Conservation (phyloP, 371 early-diverging fungal genomes). For the Catenaria anguillulae region DNA sequence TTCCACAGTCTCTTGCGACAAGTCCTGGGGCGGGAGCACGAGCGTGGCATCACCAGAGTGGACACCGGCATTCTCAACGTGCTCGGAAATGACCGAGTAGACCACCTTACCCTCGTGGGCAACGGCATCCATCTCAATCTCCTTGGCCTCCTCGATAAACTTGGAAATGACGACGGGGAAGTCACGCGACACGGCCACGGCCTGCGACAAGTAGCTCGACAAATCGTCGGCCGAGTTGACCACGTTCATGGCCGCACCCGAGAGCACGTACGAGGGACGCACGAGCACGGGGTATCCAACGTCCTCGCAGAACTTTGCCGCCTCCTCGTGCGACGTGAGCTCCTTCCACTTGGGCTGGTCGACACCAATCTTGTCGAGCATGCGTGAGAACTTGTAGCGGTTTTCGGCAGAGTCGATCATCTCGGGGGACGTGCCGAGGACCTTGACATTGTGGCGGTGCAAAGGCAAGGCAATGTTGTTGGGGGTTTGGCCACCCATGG, state of each 20-base stretch:
- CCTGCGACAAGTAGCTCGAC: constrained; percentile 52
- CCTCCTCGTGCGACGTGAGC: constrained; percentile 60
- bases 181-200: constrained; percentile 71
- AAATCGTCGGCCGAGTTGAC: constrained; percentile 58
- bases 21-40: constrained; percentile 64
- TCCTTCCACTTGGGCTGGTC: constrained; percentile 93
- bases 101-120: constrained; percentile 65
- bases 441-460: constrained; percentile 43
- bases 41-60: constrained; percentile 94
- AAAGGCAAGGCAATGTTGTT: constrained; percentile 84
- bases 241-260: constrained; percentile 93
- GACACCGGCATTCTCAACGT: constrained; percentile 90
- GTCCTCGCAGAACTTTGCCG: constrained; percentile 55
- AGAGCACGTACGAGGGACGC: constrained; percentile 86
- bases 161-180: constrained; percentile 89
- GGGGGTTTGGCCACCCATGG: constrained; percentile 83
- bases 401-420: constrained; percentile 86
- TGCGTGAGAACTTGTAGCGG: constrained; percentile 79
- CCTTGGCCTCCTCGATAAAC: constrained; percentile 82
- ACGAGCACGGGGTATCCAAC: constrained; percentile 86
- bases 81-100: constrained; percentile 78
- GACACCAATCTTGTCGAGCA: constrained; percentile 73
- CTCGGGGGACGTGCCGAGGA: constrained; percentile 78
- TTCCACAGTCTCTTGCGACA: constrained; percentile 44
- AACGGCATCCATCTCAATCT: constrained; percentile 86